Base-by-base conservation (phyloP, 2,329 filamentous ascomycete genomes). In the Pyrenophora seminiperda region DNA sequence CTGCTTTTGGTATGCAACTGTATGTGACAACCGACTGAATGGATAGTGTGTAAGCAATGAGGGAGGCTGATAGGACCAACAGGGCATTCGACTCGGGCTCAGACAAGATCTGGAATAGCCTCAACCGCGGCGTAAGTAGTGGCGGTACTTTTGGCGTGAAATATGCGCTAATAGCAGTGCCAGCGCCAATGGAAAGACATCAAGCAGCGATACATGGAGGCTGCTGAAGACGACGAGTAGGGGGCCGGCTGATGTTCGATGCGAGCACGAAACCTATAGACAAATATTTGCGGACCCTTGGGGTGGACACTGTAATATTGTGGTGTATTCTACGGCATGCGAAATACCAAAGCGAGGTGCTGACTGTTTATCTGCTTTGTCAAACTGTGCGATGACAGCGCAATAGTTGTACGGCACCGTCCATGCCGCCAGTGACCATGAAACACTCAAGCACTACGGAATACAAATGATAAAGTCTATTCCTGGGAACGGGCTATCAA, bases 121-220 rank as follows among this genome's bases (percentile, higher is more conserved):
- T 92, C 74, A 99, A 99, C 86, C 84, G 83, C 70, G 94, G 94
- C 70, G 93, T 97, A 68, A 24, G 68, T 70, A 51, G 5, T 10
- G 14, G 1, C 9, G 14, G n/a, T 18, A 2, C 13, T 1, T 20
- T 41, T 3, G 7, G n/a, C 10, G 5, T 9, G 24, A 17, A 14
- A 30, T 13, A 11, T 19, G 63, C 67, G 62, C 68, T 71, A 62
- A 71, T 47, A 13, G 20, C 19, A 10, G 14, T 19, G 51, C 66
- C 72, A 97, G 93, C 91, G 93, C 72, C 93, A 97, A 95, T 97
- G 94, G 94, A 97, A 97, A 84, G 94, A 99, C 76, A 97, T 99
- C 81, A 93, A 95, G 80, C 80, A 87, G 76, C 87, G 83, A 77
- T 99, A 96, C 77, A 76, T 96, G 69, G 72, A 89, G 77, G 81